Conservation (phyloP, 1,284 basidiomycete genomes). For the Grifola frondosa region DNA sequence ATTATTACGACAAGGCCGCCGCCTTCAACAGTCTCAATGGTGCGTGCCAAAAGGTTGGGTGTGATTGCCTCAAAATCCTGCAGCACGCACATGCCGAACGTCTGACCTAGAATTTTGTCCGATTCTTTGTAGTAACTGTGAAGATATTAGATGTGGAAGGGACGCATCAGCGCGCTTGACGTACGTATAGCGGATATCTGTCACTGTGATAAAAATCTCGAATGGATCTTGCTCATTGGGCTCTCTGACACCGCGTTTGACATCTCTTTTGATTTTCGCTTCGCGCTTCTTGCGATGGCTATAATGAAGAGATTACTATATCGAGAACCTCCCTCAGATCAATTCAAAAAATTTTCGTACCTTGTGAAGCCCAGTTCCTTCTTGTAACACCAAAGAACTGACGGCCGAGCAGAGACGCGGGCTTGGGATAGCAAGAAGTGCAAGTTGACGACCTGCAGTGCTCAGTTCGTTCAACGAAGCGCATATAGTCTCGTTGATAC, state of each 20-base stretch:
- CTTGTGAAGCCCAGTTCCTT: conserved; percentile 94
- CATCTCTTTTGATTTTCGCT: conserved; percentile 91
- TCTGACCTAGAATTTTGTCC: conserved; percentile 94
- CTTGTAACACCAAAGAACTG: conserved; percentile 96
- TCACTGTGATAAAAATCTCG: conserved; percentile 98
- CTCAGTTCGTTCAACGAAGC: neutral
- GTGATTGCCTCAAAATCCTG: conserved; percentile 99
- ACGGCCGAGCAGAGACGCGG: conserved; percentile 84
- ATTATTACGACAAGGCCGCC: conserved; percentile 92
- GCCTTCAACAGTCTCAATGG: conserved; percentile 98
- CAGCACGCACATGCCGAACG: conserved; percentile 95
- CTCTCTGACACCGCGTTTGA: conserved; percentile 92
- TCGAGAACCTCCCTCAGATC: no score
- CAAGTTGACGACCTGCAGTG: conserved; percentile 83
- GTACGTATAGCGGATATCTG: conserved; percentile 95
- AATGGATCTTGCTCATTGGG: conserved; percentile 96
- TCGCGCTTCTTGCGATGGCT: conserved; percentile 97
- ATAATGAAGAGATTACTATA: no score
- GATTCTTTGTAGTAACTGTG: conserved; percentile 88
- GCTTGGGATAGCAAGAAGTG: conserved; percentile 95
- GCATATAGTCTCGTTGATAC: conserved; percentile 15
- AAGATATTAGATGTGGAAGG: neutral
- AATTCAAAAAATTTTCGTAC: conserved; percentile 41
- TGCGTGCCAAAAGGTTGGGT: conserved; percentile 94
- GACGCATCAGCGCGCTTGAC: conserved; percentile 28